Conservation (phyloP, 1,284 basidiomycete species). For the Fomes fomentarius region DNA sequence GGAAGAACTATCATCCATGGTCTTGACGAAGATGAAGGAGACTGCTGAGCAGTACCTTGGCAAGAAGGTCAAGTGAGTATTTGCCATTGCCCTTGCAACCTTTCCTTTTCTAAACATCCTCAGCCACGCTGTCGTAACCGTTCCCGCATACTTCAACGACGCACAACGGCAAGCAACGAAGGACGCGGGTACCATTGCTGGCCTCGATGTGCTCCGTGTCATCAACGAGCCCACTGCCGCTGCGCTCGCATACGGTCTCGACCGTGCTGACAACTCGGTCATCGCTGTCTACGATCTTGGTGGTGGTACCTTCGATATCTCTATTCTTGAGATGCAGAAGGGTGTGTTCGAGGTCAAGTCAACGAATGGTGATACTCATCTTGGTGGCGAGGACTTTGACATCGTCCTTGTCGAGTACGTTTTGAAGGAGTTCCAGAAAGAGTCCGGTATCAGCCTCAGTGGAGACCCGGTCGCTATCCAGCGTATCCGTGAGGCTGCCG, state of each 20-base stretch:
- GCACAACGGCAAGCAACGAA: slow-evolving; percentile 99
- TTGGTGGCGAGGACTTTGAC: slow-evolving; percentile 99
- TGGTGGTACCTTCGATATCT: slow-evolving; percentile 8
- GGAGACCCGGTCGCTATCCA: slow-evolving; percentile 97
- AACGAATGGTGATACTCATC: slow-evolving; percentile 98
- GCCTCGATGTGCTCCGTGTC: slow-evolving; percentile 95
- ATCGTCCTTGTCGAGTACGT: slow-evolving; percentile 89
- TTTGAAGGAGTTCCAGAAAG: slow-evolving; percentile 94
- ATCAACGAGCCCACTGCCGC: slow-evolving; percentile 99
- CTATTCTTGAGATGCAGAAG: slow-evolving; percentile 98
- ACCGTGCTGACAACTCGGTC: slow-evolving; percentile 80
- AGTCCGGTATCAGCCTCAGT: slow-evolving; percentile 81
- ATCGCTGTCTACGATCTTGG: slow-evolving; percentile 90
- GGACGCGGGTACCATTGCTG: slow-evolving; percentile 96
- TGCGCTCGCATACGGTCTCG: slow-evolving; percentile 95
- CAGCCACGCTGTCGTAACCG: slow-evolving; percentile 88
- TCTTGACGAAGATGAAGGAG: slow-evolving; percentile 93
- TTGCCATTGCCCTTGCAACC: background rate
- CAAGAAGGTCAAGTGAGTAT: slow-evolving; percentile 89
- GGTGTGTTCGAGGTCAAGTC: slow-evolving; percentile 99
- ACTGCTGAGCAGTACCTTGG: slow-evolving; percentile 93
- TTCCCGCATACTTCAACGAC: slow-evolving; percentile 99
- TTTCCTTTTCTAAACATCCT: background rate
- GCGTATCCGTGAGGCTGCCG: slow-evolving; percentile 97
- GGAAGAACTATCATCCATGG: slow-evolving; percentile 86